phyloP scores from a whole-genome alignment of 805 yeast species.

The Yamadazyma kitorensis region DNA sequence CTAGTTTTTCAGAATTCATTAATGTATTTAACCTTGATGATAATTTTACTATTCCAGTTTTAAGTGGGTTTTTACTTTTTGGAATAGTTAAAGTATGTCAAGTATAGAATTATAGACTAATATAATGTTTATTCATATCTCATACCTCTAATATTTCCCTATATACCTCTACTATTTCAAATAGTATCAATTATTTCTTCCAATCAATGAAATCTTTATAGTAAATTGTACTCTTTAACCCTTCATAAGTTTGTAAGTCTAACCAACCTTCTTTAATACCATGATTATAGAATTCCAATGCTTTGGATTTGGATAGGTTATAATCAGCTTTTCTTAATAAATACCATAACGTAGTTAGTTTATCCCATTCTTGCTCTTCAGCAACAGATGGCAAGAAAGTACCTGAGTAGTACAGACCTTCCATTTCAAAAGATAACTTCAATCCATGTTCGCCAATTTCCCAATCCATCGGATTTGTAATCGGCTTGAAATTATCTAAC shows the following conservation, averaged over 20 bases:
- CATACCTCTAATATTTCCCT: background rate
- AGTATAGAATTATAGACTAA: conserved; percentile 1
- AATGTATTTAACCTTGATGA: conserved; percentile 80
- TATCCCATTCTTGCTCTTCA: conserved; percentile 78
- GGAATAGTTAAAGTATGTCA: conserved; percentile 31
- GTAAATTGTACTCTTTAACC: conserved; percentile 25
- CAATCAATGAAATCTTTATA: conserved; percentile 23
- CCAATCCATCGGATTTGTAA: conserved; percentile 66
- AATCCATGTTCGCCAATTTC: conserved; percentile 80
- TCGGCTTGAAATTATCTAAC: conserved; percentile 54
- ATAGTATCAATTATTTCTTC: background rate
- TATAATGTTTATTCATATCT: conserved; percentile 1
- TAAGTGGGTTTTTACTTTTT: conserved; percentile 67
- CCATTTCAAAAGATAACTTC: conserved; percentile 47
- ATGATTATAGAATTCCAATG: conserved; percentile 22
- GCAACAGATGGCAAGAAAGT: conserved; percentile 93
- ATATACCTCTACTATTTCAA: background rate
- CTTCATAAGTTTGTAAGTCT: conserved; percentile 33
- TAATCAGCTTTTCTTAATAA: conserved; percentile 73
- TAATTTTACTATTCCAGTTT: conserved; percentile 89
- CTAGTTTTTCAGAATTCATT: conserved; percentile 83
- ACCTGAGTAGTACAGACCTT: conserved; percentile 51
- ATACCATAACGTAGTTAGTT: conserved; percentile 65
- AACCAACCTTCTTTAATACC: conserved; percentile 34
- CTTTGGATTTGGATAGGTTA: conserved; percentile 13